Evolutionary conservation across 352 stramenopile species (phyloP), one percentile per base, ranked within the genome.

Genomic region (Globisporangium orthogonon): DNA sequence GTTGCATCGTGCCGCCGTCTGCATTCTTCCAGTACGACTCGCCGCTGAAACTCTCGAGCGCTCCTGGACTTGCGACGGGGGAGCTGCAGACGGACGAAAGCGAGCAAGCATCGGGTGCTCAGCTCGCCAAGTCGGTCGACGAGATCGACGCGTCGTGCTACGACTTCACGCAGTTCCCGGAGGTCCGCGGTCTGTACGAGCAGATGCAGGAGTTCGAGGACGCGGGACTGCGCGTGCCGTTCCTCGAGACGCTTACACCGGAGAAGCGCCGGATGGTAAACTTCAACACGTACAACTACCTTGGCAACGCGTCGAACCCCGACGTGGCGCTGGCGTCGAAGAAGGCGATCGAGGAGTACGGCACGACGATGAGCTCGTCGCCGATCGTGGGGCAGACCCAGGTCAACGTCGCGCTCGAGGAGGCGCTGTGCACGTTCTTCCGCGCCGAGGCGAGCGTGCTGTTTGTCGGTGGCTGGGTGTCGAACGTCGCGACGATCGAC

Each of bases 241-340:
- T 76, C 50, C 62, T 92, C 44, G 82, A 92, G 48, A 79, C 76
- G 29, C 62, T 92, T 4, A 89, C 79, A 30, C 61, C 76, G 1
- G 78, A 83, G 54, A 89, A 86, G 67, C 73, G 79, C 13, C 69
- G 75, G 46, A 87, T 87, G 75, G 71, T 79, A 30, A 93, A 93
- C 76, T 91, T 89, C 65, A 91, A 91, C 70, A 91, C 83, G 48
- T 92, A 92, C 73, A 92, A 92, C 58, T 92, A 92, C 58, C 70
- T 92, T 15, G 83, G 83, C 18, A 86, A 91, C 49, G 79, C 83
- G 2, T 83, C 72, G 30, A 70, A 90, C 63, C 54, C 61, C 14
- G 64, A 71, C 28, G 78, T 90, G 14, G 70, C 70, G 17, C 63
- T 66, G 52, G 80, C 75, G 18, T 78, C 76, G 2, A 82, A 84